phyloP scores from a whole-genome alignment of 2,329 filamentous ascomycete species.

The Falciphora oryzae region DNA sequence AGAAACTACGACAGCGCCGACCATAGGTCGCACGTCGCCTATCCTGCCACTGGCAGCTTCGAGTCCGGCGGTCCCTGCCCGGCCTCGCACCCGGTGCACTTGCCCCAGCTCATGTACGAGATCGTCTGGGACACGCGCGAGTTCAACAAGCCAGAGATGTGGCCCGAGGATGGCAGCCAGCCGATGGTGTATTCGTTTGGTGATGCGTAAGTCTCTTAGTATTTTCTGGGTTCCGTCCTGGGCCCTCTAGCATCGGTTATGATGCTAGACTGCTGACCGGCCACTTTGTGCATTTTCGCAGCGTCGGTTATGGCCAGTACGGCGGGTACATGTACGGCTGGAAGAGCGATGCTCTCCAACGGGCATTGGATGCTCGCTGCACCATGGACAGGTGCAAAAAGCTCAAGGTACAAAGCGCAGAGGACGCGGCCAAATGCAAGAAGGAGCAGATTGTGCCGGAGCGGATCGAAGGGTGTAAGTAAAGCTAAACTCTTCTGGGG shows the following conservation, averaged over 20 bases:
- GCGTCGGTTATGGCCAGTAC: conserved; percentile 25
- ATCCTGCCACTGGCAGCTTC: conserved; percentile 32
- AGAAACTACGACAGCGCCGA: conserved; percentile 41
- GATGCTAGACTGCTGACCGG: neutral
- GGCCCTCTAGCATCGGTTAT: neutral
- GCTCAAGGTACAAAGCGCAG: conserved; percentile 23
- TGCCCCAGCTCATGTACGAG: conserved; percentile 40
- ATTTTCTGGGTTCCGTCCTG: neutral
- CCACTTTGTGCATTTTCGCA: neutral
- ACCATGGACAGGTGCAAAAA: conserved; percentile 23
- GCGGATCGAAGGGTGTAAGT: conserved; percentile 26
- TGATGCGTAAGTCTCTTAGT: conserved; percentile 13
- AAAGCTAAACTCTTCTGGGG: neutral
- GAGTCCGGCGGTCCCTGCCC: conserved; percentile 30
- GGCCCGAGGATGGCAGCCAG: conserved; percentile 26
- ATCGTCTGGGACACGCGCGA: conserved; percentile 36
- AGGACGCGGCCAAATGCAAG: conserved; percentile 21
- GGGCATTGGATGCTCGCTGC: conserved; percentile 32
- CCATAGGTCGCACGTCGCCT: conserved; percentile 37
- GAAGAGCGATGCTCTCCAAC: conserved; percentile 30
- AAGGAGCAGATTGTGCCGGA: conserved; percentile 22
- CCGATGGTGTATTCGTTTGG: conserved; percentile 18
- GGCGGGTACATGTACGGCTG: conserved; percentile 27
- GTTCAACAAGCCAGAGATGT: conserved; percentile 31
- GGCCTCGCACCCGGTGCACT: conserved; percentile 33